These are phyloP conservation scores for Phialocephala subalpina DNA, from an alignment of 2,329 filamentous ascomycete species.

Conservation along the genomic window DNA sequence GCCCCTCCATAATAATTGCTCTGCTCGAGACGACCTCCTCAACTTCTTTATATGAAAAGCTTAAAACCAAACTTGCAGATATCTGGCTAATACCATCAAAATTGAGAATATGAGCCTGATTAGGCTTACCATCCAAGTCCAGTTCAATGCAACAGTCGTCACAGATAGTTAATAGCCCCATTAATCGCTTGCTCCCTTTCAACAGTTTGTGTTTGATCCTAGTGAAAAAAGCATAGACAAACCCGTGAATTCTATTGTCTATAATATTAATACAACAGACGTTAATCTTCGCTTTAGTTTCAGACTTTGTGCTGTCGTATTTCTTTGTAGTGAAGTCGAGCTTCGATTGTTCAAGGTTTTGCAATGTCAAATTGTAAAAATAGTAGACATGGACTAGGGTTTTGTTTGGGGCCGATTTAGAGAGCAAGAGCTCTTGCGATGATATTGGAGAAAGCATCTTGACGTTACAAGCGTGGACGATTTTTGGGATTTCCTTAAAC, in stretches of 20 bases:
- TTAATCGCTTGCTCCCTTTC: slow-evolving; percentile 6
- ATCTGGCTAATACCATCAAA: neutral
- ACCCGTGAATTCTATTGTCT: no score
- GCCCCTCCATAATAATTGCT: slow-evolving; percentile 7
- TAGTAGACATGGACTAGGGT: no score
- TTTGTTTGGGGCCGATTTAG: no score
- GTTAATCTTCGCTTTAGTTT: slow-evolving; percentile 8
- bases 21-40: slow-evolving; percentile 5
- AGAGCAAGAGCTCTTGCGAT: no score
- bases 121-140: slow-evolving; percentile 8
- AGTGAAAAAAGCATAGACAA: no score
- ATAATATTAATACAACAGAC: no score
- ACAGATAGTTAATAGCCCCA: slow-evolving; percentile 10
- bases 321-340: slow-evolving; percentile 11
- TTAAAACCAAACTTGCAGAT: neutral
- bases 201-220: slow-evolving; percentile 6
- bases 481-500: no score
- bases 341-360: slow-evolving; percentile 13
- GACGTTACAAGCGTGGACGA: no score
- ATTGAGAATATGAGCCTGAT: slow-evolving; percentile 8
- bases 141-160: slow-evolving; percentile 1
- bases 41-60: slow-evolving; percentile 12
- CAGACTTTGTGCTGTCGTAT: slow-evolving; percentile 8
- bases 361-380: slow-evolving; percentile 3
- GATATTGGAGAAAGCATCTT: no score